Percentiles rank a stretch among this genome's conserved stretches.
phyloP scores from a whole-genome alignment of 129 eudicot genomes.

The Silybum marianum region DNA sequence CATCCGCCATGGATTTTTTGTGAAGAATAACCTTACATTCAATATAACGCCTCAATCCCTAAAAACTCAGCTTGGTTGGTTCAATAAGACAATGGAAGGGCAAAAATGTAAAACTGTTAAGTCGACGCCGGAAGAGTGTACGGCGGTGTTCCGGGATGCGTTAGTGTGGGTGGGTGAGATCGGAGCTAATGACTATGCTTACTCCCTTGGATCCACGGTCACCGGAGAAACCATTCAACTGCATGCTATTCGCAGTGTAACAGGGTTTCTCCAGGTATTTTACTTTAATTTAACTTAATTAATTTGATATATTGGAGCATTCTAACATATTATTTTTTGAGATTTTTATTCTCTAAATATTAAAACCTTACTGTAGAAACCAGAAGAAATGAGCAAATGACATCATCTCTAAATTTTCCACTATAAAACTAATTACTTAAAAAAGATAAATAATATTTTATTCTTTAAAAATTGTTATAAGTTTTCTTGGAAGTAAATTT shows the following conservation, averaged over 20 bases:
- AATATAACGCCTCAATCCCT: slow-evolving; percentile 61
- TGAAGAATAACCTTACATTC: slow-evolving; percentile 53
- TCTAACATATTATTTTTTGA: too few species aligned
- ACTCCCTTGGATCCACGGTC: slow-evolving; percentile 53
- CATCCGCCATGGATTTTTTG: slow-evolving; percentile 54
- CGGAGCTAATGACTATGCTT: slow-evolving; percentile 92
- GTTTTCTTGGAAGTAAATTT: too few species aligned
- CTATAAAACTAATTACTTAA: too few species aligned
- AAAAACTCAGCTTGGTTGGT: slow-evolving; percentile 72
- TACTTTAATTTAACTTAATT: too few species aligned
- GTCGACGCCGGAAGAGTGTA: slow-evolving; percentile 40
- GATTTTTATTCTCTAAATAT: too few species aligned
- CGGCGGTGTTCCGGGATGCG: slow-evolving; percentile 54
- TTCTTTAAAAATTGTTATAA: too few species aligned
- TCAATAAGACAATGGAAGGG: slow-evolving; percentile 40
- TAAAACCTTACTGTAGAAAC: too few species aligned
- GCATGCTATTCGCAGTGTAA: slow-evolving; percentile 56
- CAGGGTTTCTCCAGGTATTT: slow-evolving; percentile 59
- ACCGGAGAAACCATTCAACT: slow-evolving; percentile 36
- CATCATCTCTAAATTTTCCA: too few species aligned
- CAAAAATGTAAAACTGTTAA: slow-evolving; percentile 39
- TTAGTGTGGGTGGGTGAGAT: slow-evolving; percentile 91
- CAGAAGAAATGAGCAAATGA: too few species aligned
- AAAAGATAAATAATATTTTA: too few species aligned
- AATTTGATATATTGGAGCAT: too few species aligned